Conservation (phyloP, 768 basidiomycete genomes). For the Royoungia palumana region DNA sequence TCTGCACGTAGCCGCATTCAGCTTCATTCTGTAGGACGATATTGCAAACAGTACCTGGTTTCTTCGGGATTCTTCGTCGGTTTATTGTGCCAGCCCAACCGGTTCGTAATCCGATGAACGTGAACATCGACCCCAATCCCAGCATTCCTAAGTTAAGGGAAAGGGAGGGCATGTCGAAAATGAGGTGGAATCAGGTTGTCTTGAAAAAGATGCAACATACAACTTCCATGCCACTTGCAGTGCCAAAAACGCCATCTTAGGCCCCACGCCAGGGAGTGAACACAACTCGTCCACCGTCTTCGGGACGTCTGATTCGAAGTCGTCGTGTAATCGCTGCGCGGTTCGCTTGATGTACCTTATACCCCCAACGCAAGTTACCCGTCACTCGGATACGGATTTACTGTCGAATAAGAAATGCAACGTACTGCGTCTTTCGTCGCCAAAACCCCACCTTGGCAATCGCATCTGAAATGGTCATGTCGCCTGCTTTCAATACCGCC, state of each 20-base stretch:
- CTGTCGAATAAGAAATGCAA: constrained; percentile 6
- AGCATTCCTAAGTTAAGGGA: constrained; percentile 50
- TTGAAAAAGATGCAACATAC: constrained; percentile 37
- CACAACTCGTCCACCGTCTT: constrained; percentile 86
- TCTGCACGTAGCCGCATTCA: constrained; percentile 31
- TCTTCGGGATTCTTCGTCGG: constrained; percentile 85
- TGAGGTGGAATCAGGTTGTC: too few relatives aligned
- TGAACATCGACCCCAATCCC: constrained; percentile 97
- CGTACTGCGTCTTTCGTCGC: constrained; percentile 80
- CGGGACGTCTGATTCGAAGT: constrained; percentile 82
- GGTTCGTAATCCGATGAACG: constrained; percentile 92
- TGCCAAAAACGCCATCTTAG: constrained; percentile 91
- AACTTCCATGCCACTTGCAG: constrained; percentile 84
- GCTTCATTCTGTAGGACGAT: neutral
- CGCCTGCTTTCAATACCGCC: constrained; percentile 62
- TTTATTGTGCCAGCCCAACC: constrained; percentile 87
- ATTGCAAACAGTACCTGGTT: constrained; percentile 56
- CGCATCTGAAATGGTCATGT: constrained; percentile 60
- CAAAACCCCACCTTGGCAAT: constrained; percentile 93
- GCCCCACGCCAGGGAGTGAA: constrained; percentile 86
- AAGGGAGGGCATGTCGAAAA: too few relatives aligned
- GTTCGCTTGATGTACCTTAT: constrained; percentile 72
- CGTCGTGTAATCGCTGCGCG: constrained; percentile 62
- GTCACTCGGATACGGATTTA: neutral
- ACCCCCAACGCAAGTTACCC: neutral